Evolutionary conservation across 148 eudicot genomes (phyloP), one percentile per base, ranked within the genome.

Genomic region (Rhododendron ovatum): DNA sequence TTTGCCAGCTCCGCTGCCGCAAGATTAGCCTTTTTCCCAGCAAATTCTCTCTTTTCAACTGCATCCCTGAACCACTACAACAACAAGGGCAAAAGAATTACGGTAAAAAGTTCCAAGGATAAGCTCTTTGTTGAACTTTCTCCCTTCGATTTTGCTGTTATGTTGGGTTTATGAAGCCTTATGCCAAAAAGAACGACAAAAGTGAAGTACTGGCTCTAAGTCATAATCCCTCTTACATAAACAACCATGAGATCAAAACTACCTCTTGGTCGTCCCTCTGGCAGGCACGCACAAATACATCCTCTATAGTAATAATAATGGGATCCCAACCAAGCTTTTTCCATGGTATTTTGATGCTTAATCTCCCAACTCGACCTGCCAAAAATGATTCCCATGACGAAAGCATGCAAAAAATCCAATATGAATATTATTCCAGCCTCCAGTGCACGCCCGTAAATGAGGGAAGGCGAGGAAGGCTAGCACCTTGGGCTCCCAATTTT

Each of bases 301-400:
- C 98, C 84, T 97, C 99, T 47, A 97, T 88, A 81, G 86, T 88
- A 47, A 97, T 97, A 84, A 94, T 92, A n/a, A 97, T 91, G 80
- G 99, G 99, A 67, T 95, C 99, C 99, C 99, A 93, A 35, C 99
- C 98, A 84, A 97, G 95, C 89, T 97, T 97, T 90, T 93, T 95
- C 99, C 99, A 97, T 63, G 99, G 98, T 81, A 97, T 95, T 90
- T 90, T 93, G 78, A 97, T 97, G 87, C 99, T 95, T 84, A 97
- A 87, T 91, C 94, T 94, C 84, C 99, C 99, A 87, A 97, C 95
- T 76, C 88, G 94, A 82, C 99, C 99, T 97, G 90, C 37, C 82
- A 87, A 71, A 28, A 87, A 81, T 4, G 73, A 41, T 78, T 47
- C 33, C 35, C 81, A 78, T 47, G 18, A 22, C 26, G 20, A 78